Percentiles rank a stretch among this genome's conserved stretches.
Conservation (phyloP, 176 grass and related monocot genomes). For the Musa schizocarpa region DNA sequence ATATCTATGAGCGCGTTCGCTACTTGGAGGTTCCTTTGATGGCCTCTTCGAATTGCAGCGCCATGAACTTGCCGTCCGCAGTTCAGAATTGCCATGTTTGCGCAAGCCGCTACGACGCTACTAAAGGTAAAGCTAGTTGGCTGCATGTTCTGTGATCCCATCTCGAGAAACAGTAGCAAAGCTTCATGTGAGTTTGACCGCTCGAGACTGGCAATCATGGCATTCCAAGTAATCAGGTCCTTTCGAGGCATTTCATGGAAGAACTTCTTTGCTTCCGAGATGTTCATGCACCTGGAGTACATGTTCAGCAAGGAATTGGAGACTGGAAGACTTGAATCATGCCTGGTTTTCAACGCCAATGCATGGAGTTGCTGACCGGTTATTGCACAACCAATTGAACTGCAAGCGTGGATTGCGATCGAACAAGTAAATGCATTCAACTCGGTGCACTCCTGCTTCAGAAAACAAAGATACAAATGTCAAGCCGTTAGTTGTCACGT, state of each 20-base stretch:
- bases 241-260: conserved; percentile 38
- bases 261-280: conserved; percentile 26
- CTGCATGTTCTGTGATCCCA: conserved; percentile 1
- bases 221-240: conserved; percentile 49
- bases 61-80: conserved; percentile 46
- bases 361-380: conserved; percentile 41
- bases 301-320: conserved; percentile 47
- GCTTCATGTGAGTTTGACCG: conserved; percentile 26
- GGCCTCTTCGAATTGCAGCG: conserved; percentile 29
- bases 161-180: conserved; percentile 41
- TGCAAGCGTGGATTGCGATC: conserved; percentile 29
- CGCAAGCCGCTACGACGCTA: conserved; percentile 42
- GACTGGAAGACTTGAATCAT: conserved; percentile 29
- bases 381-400: conserved; percentile 19
- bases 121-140: conserved; percentile 43
- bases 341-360: conserved; percentile 26
- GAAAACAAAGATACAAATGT: conserved; percentile 12
- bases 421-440: conserved; percentile 47
- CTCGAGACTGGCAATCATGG: conserved; percentile 43
- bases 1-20: conserved; percentile 46
- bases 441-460: conserved; percentile 36
- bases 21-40: conserved; percentile 28
- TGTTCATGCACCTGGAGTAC: conserved; percentile 37
- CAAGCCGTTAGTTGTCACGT: background rate
- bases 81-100: conserved; percentile 35